Evolutionary conservation across 1,139 yeast genomes (phyloP).

Genomic region (Hyphopichia buzzinii): DNA sequence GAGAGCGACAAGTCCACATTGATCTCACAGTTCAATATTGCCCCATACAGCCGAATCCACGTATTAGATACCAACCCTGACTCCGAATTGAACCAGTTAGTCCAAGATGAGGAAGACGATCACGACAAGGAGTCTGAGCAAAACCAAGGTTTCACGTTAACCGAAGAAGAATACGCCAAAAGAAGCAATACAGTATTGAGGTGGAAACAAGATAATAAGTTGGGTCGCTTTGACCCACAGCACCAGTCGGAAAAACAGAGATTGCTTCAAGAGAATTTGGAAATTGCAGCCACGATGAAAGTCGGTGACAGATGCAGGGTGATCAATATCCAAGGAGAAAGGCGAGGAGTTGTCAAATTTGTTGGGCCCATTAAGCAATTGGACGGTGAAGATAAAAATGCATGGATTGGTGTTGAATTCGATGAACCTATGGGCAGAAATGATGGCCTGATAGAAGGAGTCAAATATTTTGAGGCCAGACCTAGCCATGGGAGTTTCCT

Average conservation of each 20-base stretch:
- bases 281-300: constrained; percentile 15
- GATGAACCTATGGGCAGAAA: constrained; percentile 51
- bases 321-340: constrained; percentile 46
- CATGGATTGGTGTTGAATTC: constrained; percentile 51
- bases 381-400: constrained; percentile 36
- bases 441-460: constrained; percentile 37
- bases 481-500: constrained; percentile 51
- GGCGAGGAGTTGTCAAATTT: constrained; percentile 66
- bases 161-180: constrained; percentile 66
- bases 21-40: constrained; percentile 23
- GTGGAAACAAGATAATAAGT: constrained; percentile 67
- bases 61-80: constrained; percentile 54
- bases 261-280: constrained; percentile 16
- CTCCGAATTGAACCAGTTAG: constrained; percentile 44
- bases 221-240: constrained; percentile 72
- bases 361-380: constrained; percentile 67
- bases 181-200: constrained; percentile 62
- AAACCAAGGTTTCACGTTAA: constrained; percentile 42
- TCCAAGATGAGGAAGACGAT: constrained; percentile 28
- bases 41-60: constrained; percentile 46
- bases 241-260: constrained; percentile 25
- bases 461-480: constrained; percentile 32
- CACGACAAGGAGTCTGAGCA: constrained; percentile 26
- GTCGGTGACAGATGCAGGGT: constrained; percentile 43
- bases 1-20: constrained; percentile 12